Evolutionary conservation across 768 basidiomycete genomes (phyloP), one percentile per base, ranked within the genome.

Genomic region (Coprinellus micaceus): DNA sequence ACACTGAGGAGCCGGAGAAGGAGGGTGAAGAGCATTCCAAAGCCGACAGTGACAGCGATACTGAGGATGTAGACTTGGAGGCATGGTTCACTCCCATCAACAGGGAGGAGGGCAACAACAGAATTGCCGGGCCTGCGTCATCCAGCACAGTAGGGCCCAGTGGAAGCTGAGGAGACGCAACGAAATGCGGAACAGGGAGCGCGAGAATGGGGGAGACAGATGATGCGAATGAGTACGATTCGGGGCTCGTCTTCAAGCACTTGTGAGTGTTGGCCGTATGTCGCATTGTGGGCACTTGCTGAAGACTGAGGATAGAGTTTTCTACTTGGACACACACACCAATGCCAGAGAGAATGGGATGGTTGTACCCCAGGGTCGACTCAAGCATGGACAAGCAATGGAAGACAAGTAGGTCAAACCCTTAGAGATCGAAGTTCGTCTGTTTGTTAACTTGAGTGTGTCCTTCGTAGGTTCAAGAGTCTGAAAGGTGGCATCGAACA

Each of bases 261-360:
- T 69, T 95, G 89, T 91, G 59, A 57, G 87, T 75, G 37, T 33
- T 24, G 21, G 19, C 48, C n/a, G 9, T 37, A n/a, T 6, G 25
- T 22, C 26, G 21, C 19, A 15, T 39, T 17, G 22, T 33, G 13
- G 30, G 41, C 30, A 19, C 24, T 53, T 25, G 17, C n/a, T 57
- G 39, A 53, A 56, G 33, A 36, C 37, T 50, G 53, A 50, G 17
- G 19, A n/a, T 53, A 94, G 92, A 60, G 84, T 83, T 61, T 94
- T 96, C 70, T 98, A 97, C 70, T 76, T 98, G 37, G 95, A 98
- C 68, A 82, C 89, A 2, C 80, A 85, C 0, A 77, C 76, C 19
- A 93, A 93, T 63, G 91, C 94, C 0, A 69, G 67, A 9, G 72
- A 76, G 66, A 80, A 91, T 59, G 82, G 78, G 10, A 82, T 96